phyloP scores from a whole-genome alignment of 495 filamentous ascomycete genomes.

The Penicillium fimorum region DNA sequence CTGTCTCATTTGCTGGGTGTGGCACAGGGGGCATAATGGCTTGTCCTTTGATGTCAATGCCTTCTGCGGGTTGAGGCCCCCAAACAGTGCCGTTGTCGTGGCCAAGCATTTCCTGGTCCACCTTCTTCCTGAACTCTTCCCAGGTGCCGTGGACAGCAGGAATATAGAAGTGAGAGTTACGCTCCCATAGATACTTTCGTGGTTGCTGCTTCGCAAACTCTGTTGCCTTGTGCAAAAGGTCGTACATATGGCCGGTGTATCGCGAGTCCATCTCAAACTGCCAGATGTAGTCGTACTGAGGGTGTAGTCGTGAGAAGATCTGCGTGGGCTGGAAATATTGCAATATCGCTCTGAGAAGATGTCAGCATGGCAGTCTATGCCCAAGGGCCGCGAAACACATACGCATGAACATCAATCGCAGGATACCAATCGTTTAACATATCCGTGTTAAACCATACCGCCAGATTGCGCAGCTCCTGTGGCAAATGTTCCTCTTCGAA shows the following conservation, averaged over 20 bases:
- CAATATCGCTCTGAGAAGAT: conserved; percentile 12
- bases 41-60: conserved; percentile 33
- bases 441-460: conserved; percentile 58
- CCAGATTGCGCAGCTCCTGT: conserved; percentile 60
- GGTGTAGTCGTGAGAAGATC: conserved; percentile 50
- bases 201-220: conserved; percentile 60
- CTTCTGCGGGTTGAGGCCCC: conserved; percentile 54
- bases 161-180: conserved; percentile 68
- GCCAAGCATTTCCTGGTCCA: conserved; percentile 7
- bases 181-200: conserved; percentile 66
- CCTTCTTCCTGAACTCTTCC: conserved; percentile 13
- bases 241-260: conserved; percentile 66
- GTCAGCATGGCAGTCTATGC: conserved; percentile 2
- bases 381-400: background rate
- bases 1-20: conserved; percentile 53
- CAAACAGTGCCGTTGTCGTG: conserved; percentile 42
- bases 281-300: conserved; percentile 69
- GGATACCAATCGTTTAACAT: conserved; percentile 19
- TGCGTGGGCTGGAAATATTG: conserved; percentile 31
- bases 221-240: conserved; percentile 50
- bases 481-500: conserved; percentile 51
- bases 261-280: conserved; percentile 72
- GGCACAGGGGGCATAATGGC: conserved; percentile 53
- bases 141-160: conserved; percentile 54
- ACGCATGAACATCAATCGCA: conserved; percentile 17